These are phyloP conservation scores for Leptographium wingfieldii DNA, from an alignment of 2,329 filamentous ascomycete genomes.

Conservation along the genomic window DNA sequence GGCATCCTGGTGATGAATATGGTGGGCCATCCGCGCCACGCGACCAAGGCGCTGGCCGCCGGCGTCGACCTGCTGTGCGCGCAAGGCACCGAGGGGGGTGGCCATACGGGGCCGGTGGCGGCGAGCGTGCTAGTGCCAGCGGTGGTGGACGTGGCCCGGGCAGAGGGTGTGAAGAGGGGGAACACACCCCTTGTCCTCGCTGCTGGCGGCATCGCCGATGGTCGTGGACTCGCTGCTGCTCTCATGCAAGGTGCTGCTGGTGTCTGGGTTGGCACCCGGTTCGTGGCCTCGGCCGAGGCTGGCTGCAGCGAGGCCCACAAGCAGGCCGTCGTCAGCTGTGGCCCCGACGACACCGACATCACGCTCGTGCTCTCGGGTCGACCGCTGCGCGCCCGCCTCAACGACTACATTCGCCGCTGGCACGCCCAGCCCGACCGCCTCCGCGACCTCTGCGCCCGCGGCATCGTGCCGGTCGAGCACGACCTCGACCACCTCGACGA, in stretches of 20 bases:
- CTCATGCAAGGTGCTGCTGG: constrained; percentile 81
- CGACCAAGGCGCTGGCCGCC: constrained; percentile 71
- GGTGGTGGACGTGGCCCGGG: constrained; percentile 67
- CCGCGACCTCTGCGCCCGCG: constrained; percentile 58
- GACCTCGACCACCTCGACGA: constrained; percentile 54
- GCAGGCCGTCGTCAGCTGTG: constrained; percentile 65
- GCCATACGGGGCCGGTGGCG: constrained; percentile 80
- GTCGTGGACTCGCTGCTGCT: constrained; percentile 64
- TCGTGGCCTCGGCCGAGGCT: constrained; percentile 74
- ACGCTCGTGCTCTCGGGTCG: constrained; percentile 75
- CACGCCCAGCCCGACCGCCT: constrained; percentile 65
- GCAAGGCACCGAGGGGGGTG: constrained; percentile 87
- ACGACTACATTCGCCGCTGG: constrained; percentile 76
- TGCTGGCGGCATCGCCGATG: constrained; percentile 77
- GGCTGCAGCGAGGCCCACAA: constrained; percentile 75
- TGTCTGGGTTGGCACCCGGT: constrained; percentile 90
- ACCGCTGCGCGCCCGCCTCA: constrained; percentile 67
- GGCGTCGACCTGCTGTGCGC: constrained; percentile 88
- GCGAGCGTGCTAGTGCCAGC: constrained; percentile 78
- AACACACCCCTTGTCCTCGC: constrained; percentile 62
- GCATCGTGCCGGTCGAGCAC: constrained; percentile 68
- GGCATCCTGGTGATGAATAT: constrained; percentile 92
- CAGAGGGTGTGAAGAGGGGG: not conserved
- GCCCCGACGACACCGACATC: constrained; percentile 65
- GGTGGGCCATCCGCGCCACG: constrained; percentile 88